These are phyloP conservation scores for Phialophora macrospora DNA, from an alignment of 2,329 filamentous ascomycete genomes.

Conservation along the genomic window DNA sequence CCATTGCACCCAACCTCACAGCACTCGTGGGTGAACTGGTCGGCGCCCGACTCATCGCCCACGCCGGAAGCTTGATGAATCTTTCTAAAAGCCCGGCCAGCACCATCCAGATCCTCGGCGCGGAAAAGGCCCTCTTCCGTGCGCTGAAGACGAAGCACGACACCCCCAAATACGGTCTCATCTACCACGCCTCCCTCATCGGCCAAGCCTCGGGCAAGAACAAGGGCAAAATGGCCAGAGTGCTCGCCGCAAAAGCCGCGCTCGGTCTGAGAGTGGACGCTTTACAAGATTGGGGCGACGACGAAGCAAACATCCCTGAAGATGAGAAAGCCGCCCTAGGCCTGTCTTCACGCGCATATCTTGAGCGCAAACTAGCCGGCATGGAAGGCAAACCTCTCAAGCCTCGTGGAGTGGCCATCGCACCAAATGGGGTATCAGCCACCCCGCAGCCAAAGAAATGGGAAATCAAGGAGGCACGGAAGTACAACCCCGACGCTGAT, in stretches of 20 bases:
- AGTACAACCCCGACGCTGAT: constrained; percentile 94
- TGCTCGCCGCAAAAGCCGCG: constrained; percentile 90
- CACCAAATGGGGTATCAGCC: constrained; percentile 69
- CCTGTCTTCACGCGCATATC: constrained; percentile 59
- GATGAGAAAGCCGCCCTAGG: constrained; percentile 87
- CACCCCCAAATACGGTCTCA: constrained; percentile 96
- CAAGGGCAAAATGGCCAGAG: constrained; percentile 99
- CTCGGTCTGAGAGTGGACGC: constrained; percentile 93
- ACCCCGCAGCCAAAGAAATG: constrained; percentile 71
- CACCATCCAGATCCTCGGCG: constrained; percentile 96
- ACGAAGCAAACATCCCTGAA: constrained; percentile 69
- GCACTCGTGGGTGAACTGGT: constrained; percentile 91
- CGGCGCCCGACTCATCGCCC: constrained; percentile 90
- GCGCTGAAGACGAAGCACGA: constrained; percentile 99
- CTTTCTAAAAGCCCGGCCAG: constrained; percentile 93
- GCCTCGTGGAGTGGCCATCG: constrained; percentile 74
- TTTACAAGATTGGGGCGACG: constrained; percentile 75
- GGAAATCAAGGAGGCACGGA: constrained; percentile 87
- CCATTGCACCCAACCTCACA: constrained; percentile 94
- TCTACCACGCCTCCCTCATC: constrained; percentile 90
- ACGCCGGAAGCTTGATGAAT: constrained; percentile 91
- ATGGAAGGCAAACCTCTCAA: constrained; percentile 91
- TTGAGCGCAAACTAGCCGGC: constrained; percentile 55
- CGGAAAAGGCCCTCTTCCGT: constrained; percentile 97
- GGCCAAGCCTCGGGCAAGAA: constrained; percentile 97